Percentiles rank a stretch among this genome's conserved stretches.
Evolutionary conservation across 2,329 filamentous ascomycete genomes (phyloP).

Genomic region (Cytospora mali): DNA sequence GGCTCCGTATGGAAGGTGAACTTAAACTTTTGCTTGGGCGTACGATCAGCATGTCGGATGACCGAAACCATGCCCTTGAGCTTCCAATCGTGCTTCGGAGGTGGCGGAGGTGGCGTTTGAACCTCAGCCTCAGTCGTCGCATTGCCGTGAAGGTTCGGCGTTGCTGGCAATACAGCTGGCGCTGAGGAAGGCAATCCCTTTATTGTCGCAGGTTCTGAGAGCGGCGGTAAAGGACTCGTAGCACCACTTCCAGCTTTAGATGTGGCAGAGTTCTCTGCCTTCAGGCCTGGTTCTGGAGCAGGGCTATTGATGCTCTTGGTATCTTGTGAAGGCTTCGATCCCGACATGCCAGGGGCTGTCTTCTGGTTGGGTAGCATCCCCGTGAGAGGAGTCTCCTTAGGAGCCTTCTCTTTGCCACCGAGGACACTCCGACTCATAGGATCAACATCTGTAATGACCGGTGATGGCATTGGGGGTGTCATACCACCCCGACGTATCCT

Average conservation of each 20-base stretch:
- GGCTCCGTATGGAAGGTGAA: conserved; percentile 98
- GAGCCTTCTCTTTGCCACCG: conserved; percentile 33
- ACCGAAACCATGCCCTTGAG: conserved; percentile 97
- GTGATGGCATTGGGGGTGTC: conserved; percentile 56
- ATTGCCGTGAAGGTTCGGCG: conserved; percentile 41
- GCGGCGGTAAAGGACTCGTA: conserved; percentile 33
- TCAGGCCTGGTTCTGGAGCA: conserved; percentile 30
- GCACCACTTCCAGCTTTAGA: conserved; percentile 32
- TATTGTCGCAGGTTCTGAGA: conserved; percentile 28
- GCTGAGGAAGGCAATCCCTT: conserved; percentile 41
- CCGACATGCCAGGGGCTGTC: conserved; percentile 15
- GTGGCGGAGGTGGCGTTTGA: conserved; percentile 64
- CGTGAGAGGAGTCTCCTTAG: conserved; percentile 30
- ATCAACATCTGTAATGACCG: conserved; percentile 44
- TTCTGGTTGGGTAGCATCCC: conserved; percentile 28
- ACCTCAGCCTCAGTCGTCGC: conserved; percentile 39
- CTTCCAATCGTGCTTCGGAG: conserved; percentile 93
- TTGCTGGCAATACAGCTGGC: conserved; percentile 44
- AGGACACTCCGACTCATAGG: conserved; percentile 35
- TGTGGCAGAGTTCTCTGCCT: conserved; percentile 34
- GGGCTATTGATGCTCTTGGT: conserved; percentile 5
- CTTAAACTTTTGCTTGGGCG: conserved; percentile 99
- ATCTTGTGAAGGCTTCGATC: conserved; percentile 21
- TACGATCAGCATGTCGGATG: conserved; percentile 93
- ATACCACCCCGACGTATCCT: conserved; percentile 66